Evolutionary conservation across 495 filamentous ascomycete genomes (phyloP).

Genomic region (Neurospora tetraspora): DNA sequence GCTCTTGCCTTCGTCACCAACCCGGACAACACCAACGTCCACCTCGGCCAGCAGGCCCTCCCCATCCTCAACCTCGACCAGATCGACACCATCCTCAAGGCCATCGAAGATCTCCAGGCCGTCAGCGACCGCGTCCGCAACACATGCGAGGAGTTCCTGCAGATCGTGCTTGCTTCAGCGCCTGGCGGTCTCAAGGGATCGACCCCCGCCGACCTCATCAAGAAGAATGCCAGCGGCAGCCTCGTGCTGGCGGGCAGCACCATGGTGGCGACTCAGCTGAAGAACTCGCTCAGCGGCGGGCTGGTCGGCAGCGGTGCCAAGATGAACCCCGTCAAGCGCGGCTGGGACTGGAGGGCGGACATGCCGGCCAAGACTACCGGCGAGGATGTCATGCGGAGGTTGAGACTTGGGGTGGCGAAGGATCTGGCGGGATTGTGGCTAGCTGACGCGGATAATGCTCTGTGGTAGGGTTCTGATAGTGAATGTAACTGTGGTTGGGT

Average conservation of each 20-base stretch:
- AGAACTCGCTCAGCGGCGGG: slow-evolving; percentile 33
- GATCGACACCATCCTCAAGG: slow-evolving; percentile 65
- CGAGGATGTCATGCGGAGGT: slow-evolving; percentile 55
- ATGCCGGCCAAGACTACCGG: slow-evolving; percentile 47
- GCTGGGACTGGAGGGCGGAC: slow-evolving; percentile 79
- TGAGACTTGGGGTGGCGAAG: slow-evolving; percentile 65
- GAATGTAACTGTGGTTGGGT: background rate
- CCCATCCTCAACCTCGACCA: slow-evolving; percentile 50
- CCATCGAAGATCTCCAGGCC: slow-evolving; percentile 73
- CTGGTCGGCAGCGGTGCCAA: slow-evolving; percentile 19
- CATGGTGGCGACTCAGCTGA: slow-evolving; percentile 55
- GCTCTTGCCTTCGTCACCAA: slow-evolving; percentile 64
- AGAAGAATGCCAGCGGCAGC: slow-evolving; percentile 52
- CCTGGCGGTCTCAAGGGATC: slow-evolving; percentile 33
- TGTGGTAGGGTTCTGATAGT: slow-evolving; percentile 11
- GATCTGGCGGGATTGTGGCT: slow-evolving; percentile 58
- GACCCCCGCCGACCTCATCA: slow-evolving; percentile 53
- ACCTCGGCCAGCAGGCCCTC: slow-evolving; percentile 12
- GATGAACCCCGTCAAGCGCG: slow-evolving; percentile 41
- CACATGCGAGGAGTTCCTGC: slow-evolving; percentile 63
- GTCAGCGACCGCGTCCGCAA: slow-evolving; percentile 59
- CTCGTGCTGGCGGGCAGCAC: slow-evolving; percentile 60
- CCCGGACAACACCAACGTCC: slow-evolving; percentile 19
- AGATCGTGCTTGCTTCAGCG: slow-evolving; percentile 37
- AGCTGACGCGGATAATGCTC: slow-evolving; percentile 37